Evolutionary conservation across 2,329 filamentous ascomycete genomes (phyloP).

Genomic region (Lasiodiplodia theobromae): DNA sequence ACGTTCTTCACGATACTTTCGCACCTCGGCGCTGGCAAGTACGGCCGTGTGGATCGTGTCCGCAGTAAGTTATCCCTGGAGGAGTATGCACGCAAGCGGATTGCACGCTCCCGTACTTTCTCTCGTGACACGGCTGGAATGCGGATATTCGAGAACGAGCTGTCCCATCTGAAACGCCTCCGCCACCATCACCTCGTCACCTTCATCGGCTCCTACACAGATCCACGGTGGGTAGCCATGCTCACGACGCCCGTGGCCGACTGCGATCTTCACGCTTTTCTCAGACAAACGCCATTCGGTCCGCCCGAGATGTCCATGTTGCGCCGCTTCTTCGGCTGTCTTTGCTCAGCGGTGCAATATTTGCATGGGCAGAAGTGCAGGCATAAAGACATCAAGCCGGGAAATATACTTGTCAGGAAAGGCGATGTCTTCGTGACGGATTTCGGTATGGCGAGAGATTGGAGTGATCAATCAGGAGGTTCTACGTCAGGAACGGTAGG

Average conservation of each 20-base stretch:
- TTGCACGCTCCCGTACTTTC: constrained; percentile 32
- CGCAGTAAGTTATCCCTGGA: constrained; percentile 34
- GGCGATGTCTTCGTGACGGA: constrained; percentile 38
- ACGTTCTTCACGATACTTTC: constrained; percentile 34
- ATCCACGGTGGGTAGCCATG: constrained; percentile 17
- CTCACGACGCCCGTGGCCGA: constrained; percentile 27
- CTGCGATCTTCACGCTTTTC: constrained; percentile 20
- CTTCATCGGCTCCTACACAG: constrained; percentile 33
- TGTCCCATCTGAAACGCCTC: constrained; percentile 32
- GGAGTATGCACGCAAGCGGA: constrained; percentile 38
- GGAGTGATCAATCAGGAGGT: constrained; percentile 23
- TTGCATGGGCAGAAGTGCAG: constrained; percentile 37
- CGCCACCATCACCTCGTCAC: constrained; percentile 36
- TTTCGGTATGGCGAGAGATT: constrained; percentile 39
- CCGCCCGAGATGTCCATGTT: constrained; percentile 25
- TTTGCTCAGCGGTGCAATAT: constrained; percentile 37
- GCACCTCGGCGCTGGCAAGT: constrained; percentile 34
- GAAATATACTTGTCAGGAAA: constrained; percentile 39
- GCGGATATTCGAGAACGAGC: constrained; percentile 33
- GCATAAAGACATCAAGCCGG: constrained; percentile 44
- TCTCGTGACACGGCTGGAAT: constrained; percentile 29
- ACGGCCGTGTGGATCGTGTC: constrained; percentile 37
- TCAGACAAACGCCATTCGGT: background rate
- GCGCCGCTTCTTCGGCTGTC: constrained; percentile 40
- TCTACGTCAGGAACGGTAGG: constrained; percentile 22